Percentiles rank a stretch among this genome's conserved stretches.
These are phyloP conservation scores for Cladosporium sp. DNA, from an alignment of 2,329 filamentous ascomycete species.

Conservation along the genomic window DNA sequence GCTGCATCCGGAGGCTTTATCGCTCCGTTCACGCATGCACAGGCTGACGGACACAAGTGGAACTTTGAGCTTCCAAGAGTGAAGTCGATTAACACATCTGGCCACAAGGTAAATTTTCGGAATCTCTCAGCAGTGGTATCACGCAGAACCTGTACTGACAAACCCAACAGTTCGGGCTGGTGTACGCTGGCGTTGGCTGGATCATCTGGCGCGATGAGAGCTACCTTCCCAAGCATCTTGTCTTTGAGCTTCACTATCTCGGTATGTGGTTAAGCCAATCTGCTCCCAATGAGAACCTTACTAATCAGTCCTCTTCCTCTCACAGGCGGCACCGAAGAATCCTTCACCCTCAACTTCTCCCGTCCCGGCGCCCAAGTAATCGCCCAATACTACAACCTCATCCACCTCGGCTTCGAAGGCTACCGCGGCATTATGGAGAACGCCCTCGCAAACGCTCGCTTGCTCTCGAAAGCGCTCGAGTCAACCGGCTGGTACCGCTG, in stretches of 20 bases:
- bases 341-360: conserved; percentile 72
- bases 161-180: conserved; percentile 29
- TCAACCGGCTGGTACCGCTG: conserved; percentile 66
- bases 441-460: conserved; percentile 62
- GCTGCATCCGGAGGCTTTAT: conserved; percentile 63
- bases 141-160: background rate
- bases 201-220: conserved; percentile 67
- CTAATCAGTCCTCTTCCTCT: background rate
- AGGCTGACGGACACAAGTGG: conserved; percentile 60
- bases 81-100: conserved; percentile 66
- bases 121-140: background rate
- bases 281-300: background rate
- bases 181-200: conserved; percentile 65
- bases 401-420: conserved; percentile 67
- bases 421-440: conserved; percentile 68
- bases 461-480: conserved; percentile 64
- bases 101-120: conserved; percentile 48
- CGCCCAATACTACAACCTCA: conserved; percentile 71
- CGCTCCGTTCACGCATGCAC: conserved; percentile 60
- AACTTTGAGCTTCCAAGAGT: conserved; percentile 63
- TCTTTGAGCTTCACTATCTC: conserved; percentile 71
- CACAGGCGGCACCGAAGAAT: conserved; percentile 62
- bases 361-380: conserved; percentile 69
- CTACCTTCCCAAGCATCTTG: conserved; percentile 65
- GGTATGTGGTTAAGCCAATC: conserved; percentile 38